Conservation (phyloP, 73 alveolate genomes). For the Paramecium tetraurelia region DNA sequence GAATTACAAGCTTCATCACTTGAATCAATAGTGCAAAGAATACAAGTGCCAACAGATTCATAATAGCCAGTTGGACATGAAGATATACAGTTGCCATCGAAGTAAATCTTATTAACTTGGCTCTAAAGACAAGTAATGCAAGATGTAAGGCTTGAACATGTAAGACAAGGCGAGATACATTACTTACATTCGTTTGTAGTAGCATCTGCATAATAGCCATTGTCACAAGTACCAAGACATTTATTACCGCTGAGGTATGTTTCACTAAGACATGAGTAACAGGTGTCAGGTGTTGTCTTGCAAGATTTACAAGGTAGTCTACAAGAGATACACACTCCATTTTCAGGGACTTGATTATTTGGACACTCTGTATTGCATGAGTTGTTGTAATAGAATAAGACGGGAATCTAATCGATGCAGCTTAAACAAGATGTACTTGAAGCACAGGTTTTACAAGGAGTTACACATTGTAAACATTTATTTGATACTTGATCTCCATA, state of each 20-base stretch:
- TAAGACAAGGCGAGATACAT: neutral
- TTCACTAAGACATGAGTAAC: neutral
- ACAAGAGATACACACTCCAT: neutral
- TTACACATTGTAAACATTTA: neutral
- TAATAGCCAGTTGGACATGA: neutral
- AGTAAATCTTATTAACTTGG: neutral
- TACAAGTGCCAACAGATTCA: neutral
- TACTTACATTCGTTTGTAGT: neutral
- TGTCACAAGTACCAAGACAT: neutral
- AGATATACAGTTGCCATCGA: neutral
- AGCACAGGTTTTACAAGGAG: neutral
- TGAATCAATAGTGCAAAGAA: neutral
- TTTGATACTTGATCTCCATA: neutral
- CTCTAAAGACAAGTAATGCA: neutral
- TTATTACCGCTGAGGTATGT: neutral
- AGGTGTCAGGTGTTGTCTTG: neutral
- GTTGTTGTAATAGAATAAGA: neutral
- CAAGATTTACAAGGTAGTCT: neutral
- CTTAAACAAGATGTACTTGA: neutral
- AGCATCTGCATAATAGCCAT: neutral
- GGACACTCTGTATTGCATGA: neutral
- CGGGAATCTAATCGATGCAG: neutral
- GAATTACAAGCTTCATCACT: neutral
- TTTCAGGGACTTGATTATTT: neutral
- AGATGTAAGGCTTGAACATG: neutral